Evolutionary conservation across 495 filamentous ascomycete genomes (phyloP).

Genomic region (Lineolata rhizophorae): DNA sequence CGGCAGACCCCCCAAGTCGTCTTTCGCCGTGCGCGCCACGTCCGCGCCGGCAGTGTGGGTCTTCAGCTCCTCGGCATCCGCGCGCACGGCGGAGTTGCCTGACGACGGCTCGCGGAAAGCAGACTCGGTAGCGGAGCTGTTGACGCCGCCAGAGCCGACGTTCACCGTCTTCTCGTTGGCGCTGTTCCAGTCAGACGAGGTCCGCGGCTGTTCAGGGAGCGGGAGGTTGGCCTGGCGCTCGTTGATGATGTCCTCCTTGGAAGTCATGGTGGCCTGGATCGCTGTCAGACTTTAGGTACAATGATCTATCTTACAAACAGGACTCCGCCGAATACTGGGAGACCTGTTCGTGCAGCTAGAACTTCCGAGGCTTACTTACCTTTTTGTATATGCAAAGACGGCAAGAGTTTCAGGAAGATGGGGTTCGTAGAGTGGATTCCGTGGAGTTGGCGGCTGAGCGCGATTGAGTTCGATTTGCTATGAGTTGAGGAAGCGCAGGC

Average conservation of each 20-base stretch:
- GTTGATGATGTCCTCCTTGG: slow-evolving; percentile 41
- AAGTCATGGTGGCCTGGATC: slow-evolving; percentile 6
- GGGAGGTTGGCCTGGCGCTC: slow-evolving; percentile 47
- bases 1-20: slow-evolving; percentile 14
- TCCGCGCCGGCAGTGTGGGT: slow-evolving; percentile 14
- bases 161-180: slow-evolving; percentile 43
- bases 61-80: slow-evolving; percentile 13
- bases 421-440: too few species aligned
- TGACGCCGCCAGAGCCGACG: slow-evolving; percentile 36
- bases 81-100: slow-evolving; percentile 32
- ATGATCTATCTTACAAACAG: neutral
- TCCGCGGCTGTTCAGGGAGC: slow-evolving; percentile 55
- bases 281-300: neutral
- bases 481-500: too few species aligned
- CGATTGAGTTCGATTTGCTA: too few species aligned
- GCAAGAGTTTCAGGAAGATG: too few species aligned
- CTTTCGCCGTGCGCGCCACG: slow-evolving; percentile 14
- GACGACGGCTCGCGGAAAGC: slow-evolving; percentile 42
- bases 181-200: slow-evolving; percentile 54
- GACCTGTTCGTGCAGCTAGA: neutral
- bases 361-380: too few species aligned
- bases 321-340: neutral
- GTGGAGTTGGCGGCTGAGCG: too few species aligned
- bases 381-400: too few species aligned
- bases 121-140: slow-evolving; percentile 24